Percentiles rank a stretch among this genome's conserved stretches.
Evolutionary conservation across 331 rosid genomes (phyloP).

Genomic region (Dryas integrifolia): DNA sequence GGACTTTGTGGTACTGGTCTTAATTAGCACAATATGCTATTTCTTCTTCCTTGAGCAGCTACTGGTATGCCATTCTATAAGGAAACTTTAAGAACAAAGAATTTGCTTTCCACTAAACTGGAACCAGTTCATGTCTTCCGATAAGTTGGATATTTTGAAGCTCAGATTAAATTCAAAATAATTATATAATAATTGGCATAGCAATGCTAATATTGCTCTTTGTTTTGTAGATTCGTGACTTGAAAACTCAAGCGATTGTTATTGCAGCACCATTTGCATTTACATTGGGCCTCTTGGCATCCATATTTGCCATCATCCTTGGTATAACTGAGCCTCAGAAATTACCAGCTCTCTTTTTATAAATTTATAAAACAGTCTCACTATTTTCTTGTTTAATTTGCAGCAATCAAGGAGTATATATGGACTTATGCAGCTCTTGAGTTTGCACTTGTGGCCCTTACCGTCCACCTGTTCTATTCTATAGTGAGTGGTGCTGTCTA

Average conservation of each 20-base stretch:
- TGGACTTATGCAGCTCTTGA: slow-evolving; percentile 98
- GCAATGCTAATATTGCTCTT: slow-evolving; percentile 16
- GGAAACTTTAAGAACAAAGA: slow-evolving; percentile 20
- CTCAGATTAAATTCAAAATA: slow-evolving; percentile 2
- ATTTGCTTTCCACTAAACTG: slow-evolving; percentile 12
- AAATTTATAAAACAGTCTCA: slow-evolving; percentile 7
- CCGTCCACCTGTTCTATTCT: slow-evolving; percentile 66
- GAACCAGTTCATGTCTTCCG: slow-evolving; percentile 10
- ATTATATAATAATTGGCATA: slow-evolving; percentile 9
- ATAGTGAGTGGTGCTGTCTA: slow-evolving; percentile 49
- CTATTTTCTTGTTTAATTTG: slow-evolving; percentile 26
- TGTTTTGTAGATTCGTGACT: slow-evolving; percentile 58
- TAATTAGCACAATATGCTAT: slow-evolving; percentile 92
- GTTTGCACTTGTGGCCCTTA: slow-evolving; percentile 84
- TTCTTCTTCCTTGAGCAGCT: slow-evolving; percentile 98
- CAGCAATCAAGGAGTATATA: slow-evolving; percentile 91
- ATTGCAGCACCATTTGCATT: slow-evolving; percentile 87
- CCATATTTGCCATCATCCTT: slow-evolving; percentile 72
- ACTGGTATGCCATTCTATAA: slow-evolving; percentile 61
- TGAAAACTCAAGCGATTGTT: slow-evolving; percentile 77
- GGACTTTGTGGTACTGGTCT: slow-evolving; percentile 89
- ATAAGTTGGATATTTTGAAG: slow-evolving; percentile 11
- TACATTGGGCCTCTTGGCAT: slow-evolving; percentile 73
- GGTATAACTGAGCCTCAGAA: slow-evolving; percentile 46
- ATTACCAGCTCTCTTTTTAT: background rate